Base-by-base conservation (phyloP, 805 yeast species). In the Wickerhamomyces kurtzmanii region DNA sequence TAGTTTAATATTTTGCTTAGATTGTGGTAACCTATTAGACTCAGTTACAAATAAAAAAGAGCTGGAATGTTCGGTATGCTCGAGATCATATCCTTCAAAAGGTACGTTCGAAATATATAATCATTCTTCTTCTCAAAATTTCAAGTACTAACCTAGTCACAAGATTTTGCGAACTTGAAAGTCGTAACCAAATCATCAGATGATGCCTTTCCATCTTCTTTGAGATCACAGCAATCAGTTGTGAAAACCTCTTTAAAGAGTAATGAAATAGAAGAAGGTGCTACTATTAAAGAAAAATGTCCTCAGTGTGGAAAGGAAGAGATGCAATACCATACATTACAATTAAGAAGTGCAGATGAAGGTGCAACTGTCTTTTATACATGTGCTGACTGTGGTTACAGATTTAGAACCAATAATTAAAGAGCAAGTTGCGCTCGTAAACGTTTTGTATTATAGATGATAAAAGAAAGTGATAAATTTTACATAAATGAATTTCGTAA, bases 281-380 rank as follows among this genome's bases (percentile, higher is more conserved):
- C 98, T 22, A 81, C 93, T 9, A 91, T 91, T 53, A 82, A 87
- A 53, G 99, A 91, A 55, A 87, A 82, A 50, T 91, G 99, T 66
- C 97, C 97, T n/a, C 75, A 87, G 56, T 91, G 98, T 71, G 96
- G 94, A 27, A 72, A 87, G 57, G 96, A 91, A 49, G 96, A 91
- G 57, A 93, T 93, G 98, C 87, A 78, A 52, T 91, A 89, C 53
- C 97, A 91, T 51, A 91, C 98, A 5, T 64, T 91, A 42, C 99
- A 91, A 58, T 68, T 91, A 44, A 76, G 99, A 60, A 82, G 95
- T 30, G 99, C 98, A 1, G 99, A 91, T 68, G 99, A 91, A 68
- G 99, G 98, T 68, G 94, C 98, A 17, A 91, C 99, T 8, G 97
- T 91, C 20, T 91, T 91, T 53, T 93, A 91, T 60, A 89, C 98